Evolutionary conservation across 345 rosid species (phyloP), one percentile per base, ranked within the genome.

Genomic region (Rubroshorea leprosula): DNA sequence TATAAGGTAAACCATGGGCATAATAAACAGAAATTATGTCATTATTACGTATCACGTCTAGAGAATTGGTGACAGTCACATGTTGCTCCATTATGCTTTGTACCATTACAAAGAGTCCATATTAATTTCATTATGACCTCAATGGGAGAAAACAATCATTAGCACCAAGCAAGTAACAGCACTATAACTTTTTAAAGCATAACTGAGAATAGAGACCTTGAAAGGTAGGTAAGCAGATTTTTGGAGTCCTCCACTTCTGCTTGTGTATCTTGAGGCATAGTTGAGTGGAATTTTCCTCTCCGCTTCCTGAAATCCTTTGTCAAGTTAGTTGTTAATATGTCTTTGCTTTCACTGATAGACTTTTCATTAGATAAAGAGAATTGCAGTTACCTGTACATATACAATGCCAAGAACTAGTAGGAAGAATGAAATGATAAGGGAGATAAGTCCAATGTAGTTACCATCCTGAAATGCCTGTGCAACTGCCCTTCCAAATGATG

Each of bases 261-360:
- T 86, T 47, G 74, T 69, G 64, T 87, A 93, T 76, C 99, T 83
- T 8, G 99, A 93, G 31, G 99, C 97, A 79, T 93, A 93, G 65
- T 93, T 93, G 51, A 89, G 78, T 4, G 99, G 97, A 64, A 93
- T 93, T 68, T 93, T 93, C 74, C 99, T 86, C 86, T 93, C 99
- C 49, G 99, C 99, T 80, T 93, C 99, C 97, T 89, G 91, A 71
- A 74, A 82, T 61, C 64, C 65, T 73, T 80, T 54, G 72, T 66
- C 58, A 39, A 59, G 54, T 48, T 26, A 57, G 60, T 54, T 49
- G 64, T 61, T 63, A 58, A 71, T 23, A 68, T 47, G 61, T 65
- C 46, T 55, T 60, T 58, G 41, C 60, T 38, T 5, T 35, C 62
- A 58, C 25, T 63, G 49, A 22, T 25, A 18, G 53, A 65, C 16